These are phyloP conservation scores for Malbranchea zuffiana DNA, from an alignment of 2,329 filamentous ascomycete genomes.

Conservation along the genomic window DNA sequence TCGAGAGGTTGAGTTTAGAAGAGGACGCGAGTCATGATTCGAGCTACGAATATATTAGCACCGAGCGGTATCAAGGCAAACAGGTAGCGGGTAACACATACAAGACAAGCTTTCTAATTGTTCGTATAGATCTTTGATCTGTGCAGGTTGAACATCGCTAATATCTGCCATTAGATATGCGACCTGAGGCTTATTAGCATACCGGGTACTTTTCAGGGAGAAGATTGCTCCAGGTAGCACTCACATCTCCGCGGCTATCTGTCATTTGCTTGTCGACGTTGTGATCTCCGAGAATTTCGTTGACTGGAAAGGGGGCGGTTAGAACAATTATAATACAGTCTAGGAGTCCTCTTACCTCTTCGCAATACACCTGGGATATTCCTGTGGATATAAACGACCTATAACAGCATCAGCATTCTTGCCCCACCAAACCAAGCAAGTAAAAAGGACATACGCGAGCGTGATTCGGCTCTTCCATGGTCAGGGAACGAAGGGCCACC, in stretches of 20 bases:
- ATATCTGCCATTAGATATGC: constrained; percentile 98
- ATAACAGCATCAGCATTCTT: constrained; percentile 12
- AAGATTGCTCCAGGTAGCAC: no score
- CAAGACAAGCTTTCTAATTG: constrained; percentile 69
- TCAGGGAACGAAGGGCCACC: constrained; percentile 78
- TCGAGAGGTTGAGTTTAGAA: constrained; percentile 24
- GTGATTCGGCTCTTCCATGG: constrained; percentile 77
- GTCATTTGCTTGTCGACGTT: constrained; percentile 99
- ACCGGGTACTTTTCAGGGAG: no score
- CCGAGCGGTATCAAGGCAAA: not conserved
- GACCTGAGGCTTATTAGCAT: constrained; percentile 47
- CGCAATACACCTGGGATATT: constrained; percentile 93
- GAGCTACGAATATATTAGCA: constrained; percentile 23
- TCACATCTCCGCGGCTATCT: constrained; percentile 79
- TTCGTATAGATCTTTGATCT: constrained; percentile 79
- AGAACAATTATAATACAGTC: not conserved
- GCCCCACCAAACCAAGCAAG: not conserved
- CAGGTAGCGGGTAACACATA: constrained; percentile 38
- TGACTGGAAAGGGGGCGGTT: constrained; percentile 48
- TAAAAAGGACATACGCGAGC: constrained; percentile 51
- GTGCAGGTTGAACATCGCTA: constrained; percentile 65
- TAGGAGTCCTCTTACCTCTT: constrained; percentile 45
- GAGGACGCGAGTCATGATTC: constrained; percentile 37
- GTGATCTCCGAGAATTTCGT: constrained; percentile 86
- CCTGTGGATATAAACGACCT: constrained; percentile 90